Evolutionary conservation across 2,329 filamentous ascomycete genomes (phyloP), one percentile per base, ranked within the genome.

Genomic region (Gaeumannomyces tritici): DNA sequence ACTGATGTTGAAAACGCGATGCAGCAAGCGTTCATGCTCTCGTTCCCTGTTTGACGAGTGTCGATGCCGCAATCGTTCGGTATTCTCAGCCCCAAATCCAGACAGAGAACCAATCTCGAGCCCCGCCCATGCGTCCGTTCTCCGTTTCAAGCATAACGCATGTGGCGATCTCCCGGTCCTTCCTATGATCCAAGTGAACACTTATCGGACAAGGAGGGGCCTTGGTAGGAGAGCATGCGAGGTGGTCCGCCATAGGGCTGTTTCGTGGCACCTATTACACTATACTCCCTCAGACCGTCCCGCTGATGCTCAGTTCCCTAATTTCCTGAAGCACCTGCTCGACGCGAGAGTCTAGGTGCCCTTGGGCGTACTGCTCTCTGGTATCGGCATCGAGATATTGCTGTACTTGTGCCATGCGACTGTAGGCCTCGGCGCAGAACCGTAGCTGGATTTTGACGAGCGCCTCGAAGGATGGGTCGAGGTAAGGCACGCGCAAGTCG

Each of bases 311-410:
- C 76, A 99, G 76, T 77, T 98, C 95, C 67, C 95, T 83, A 74
- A 99, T 99, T 80, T 99, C 93, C 67, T 97, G 93, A 76, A 99
- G 74, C 55, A 98, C 95, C 76, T 98, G 89, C 77, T 99, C 95
- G 33, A 99, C 95, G 67, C 91, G 81, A 64, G 87, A 89, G 74
- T 99, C 95, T 69, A 99, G 79, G 67, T 97, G 90, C 29, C 95
- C 95, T 69, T 92, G 87, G 1, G 95, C 95, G 75, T 99, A 99
- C 76, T 97, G 90, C 67, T 99, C 95, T 74, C 95, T 84, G 61
- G 93, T 98, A 72, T 96, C 92, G 33, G 93, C 89, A 73, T 98
- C 95, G 35, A 99, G 82, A 74, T 97, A 98, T 78, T 99, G 95
- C 79, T 99, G 95, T 63, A 99, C 96, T 79, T 99, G 96, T 29